Evolutionary conservation across 495 filamentous ascomycete genomes (phyloP).

Genomic region (Viridothelium virens): DNA sequence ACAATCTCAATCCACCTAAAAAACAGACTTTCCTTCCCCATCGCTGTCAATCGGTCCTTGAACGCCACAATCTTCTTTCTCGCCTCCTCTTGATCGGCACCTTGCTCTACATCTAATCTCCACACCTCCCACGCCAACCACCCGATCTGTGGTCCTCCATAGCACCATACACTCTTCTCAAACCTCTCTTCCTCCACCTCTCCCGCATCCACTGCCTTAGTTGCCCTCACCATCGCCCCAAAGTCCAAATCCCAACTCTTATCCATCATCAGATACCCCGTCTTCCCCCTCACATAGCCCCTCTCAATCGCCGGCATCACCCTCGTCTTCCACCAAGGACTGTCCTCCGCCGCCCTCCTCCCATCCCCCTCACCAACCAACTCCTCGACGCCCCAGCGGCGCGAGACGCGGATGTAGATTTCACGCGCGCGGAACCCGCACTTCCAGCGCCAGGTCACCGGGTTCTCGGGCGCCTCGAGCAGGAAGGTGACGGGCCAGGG

Average conservation of each 20-base stretch:
- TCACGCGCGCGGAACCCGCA: constrained; percentile 64
- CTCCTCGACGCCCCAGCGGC: constrained; percentile 45
- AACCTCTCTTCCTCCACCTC: constrained; percentile 51
- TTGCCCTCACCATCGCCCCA: constrained; percentile 60
- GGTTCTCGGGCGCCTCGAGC: constrained; percentile 40
- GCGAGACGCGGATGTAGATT: constrained; percentile 64
- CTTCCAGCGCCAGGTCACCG: constrained; percentile 59
- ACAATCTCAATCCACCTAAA: constrained; percentile 79
- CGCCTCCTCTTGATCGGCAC: constrained; percentile 31
- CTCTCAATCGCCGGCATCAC: constrained; percentile 57
- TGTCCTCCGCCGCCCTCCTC: constrained; percentile 28
- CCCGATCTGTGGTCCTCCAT: constrained; percentile 40
- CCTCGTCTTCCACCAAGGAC: constrained; percentile 39
- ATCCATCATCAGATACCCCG: constrained; percentile 71
- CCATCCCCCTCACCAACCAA: constrained; percentile 35
- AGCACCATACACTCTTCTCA: constrained; percentile 54
- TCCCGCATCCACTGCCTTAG: constrained; percentile 54
- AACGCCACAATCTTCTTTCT: constrained; percentile 54
- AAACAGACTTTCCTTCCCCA: constrained; percentile 79
- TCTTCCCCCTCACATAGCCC: constrained; percentile 55
- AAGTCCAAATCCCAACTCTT: constrained; percentile 78
- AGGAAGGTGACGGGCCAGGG: constrained; percentile 72
- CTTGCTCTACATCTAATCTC: constrained; percentile 32
- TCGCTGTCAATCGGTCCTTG: constrained; percentile 56
- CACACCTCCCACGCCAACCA: constrained; percentile 58